These are phyloP conservation scores for Sistotremastrum suecicum DNA, from an alignment of 768 basidiomycete species.

Conservation along the genomic window DNA sequence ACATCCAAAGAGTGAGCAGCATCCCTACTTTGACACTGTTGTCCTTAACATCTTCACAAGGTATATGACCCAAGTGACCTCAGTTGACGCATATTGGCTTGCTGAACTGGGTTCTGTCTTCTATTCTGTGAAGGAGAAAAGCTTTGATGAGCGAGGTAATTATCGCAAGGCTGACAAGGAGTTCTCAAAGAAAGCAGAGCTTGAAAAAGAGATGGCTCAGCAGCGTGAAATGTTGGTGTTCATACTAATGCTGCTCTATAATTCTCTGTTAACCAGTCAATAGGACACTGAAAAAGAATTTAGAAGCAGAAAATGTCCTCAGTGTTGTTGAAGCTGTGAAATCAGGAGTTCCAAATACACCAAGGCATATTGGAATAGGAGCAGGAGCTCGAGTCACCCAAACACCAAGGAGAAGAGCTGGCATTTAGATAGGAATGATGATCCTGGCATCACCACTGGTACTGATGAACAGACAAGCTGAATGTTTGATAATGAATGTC, in stretches of 20 bases:
- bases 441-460: not conserved
- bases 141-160: constrained; percentile 80
- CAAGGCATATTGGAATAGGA: constrained; percentile 54
- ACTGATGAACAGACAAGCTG: not conserved
- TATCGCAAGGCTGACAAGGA: constrained; percentile 72
- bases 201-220: constrained; percentile 83
- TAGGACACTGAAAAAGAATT: constrained; percentile 49
- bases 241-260: not conserved
- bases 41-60: constrained; percentile 14
- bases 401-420: constrained; percentile 61
- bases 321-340: constrained; percentile 39
- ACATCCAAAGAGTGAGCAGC: constrained; percentile 61
- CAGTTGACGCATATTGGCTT: constrained; percentile 95
- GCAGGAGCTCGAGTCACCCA: constrained; percentile 50
- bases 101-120: constrained; percentile 93
- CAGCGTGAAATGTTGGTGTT: constrained; percentile 58
- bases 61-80: constrained; percentile 99
- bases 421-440: constrained; percentile 30
- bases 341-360: constrained; percentile 71
- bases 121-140: constrained; percentile 96
- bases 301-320: constrained; percentile 42
- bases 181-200: constrained; percentile 81
- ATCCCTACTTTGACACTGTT: constrained; percentile 8
- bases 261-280: constrained; percentile 4
- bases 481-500: too few relatives aligned